Evolutionary conservation across 148 eudicot species (phyloP), one percentile per base, ranked within the genome.

Genomic region (Camellia granthamiana): DNA sequence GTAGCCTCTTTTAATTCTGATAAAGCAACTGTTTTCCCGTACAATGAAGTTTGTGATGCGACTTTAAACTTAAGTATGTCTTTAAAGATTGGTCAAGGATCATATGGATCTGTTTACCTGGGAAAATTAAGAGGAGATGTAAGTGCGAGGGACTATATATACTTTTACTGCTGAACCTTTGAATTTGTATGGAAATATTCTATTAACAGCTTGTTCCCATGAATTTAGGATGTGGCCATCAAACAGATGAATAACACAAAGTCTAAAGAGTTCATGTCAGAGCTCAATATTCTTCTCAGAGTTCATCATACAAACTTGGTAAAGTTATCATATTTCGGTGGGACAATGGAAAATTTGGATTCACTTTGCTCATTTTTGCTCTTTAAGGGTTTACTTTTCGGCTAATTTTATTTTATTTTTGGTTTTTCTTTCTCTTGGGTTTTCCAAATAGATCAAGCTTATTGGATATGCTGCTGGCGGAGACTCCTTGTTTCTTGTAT

Each of bases 401-500:
- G 43, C 5, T 19, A 19, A 51, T 52, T 10, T 52, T 9, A 47
- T 19, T 55, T 74, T 56, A n/a, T 21, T 52, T 10, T 52, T 9
- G n/a, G 9, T 55, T 75, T 56, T 21, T 72, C 7, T 47, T 4
- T 16, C 41, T 3, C 23, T 21, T 21, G 41, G 9, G 30, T 42
- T 42, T 59, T 41, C 10, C 5, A 51, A 55, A 56, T 38, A 75
- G 77, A 75, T 75, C 9, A n/a, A 75, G 65, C 77, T 56, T 75
- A 78, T 78, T 78, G 74, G 81, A 11, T 66, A 78, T 56, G 64
- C 81, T 38, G 81, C 66, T 41, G 73, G 81, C 56, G 81, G 73
- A 16, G 74, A 78, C 3, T 56, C 72, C 16, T 63, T 78, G 42
- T 77, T 78, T 70, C 81, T 78, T 70, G 73, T 68, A 0, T 78